These are phyloP conservation scores for Adansonia digitata DNA, from an alignment of 345 rosid species.

Conservation along the genomic window DNA sequence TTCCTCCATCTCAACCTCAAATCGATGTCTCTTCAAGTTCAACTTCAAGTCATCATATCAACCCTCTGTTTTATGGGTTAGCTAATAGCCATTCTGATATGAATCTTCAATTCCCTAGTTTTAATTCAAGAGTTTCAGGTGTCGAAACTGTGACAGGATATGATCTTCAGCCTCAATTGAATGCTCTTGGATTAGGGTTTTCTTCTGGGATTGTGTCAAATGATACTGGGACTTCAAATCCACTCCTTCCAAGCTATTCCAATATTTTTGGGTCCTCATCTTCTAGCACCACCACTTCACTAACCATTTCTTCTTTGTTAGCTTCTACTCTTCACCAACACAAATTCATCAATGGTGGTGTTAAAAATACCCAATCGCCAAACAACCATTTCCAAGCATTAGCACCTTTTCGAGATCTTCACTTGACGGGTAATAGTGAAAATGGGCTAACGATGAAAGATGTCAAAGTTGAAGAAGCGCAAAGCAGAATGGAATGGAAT, in stretches of 20 bases:
- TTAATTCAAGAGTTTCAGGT: conserved; percentile 31
- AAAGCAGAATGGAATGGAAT: conserved; percentile 32
- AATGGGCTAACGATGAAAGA: conserved; percentile 31
- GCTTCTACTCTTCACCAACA: conserved; percentile 50
- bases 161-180: conserved; percentile 48
- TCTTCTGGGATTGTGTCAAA: conserved; percentile 33
- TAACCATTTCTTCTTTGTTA: conserved; percentile 42
- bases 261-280: conserved; percentile 39
- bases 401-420: conserved; percentile 48
- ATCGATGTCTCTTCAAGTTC: conserved; percentile 35
- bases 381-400: conserved; percentile 35
- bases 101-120: conserved; percentile 43
- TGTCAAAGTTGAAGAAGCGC: conserved; percentile 40
- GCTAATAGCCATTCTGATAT: conserved; percentile 39
- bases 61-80: conserved; percentile 60
- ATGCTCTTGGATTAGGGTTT: conserved; percentile 61
- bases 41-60: conserved; percentile 38
- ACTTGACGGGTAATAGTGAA: conserved; percentile 33
- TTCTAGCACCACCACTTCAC: conserved; percentile 30
- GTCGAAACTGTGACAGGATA: conserved; percentile 34
- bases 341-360: conserved; percentile 34
- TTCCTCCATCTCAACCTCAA: conserved; percentile 29
- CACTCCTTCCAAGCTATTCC: conserved; percentile 44
- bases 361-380: conserved; percentile 29
- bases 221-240: conserved; percentile 28